Conservation (phyloP, 345 rosid species). For the Anastatica hierochuntica region DNA sequence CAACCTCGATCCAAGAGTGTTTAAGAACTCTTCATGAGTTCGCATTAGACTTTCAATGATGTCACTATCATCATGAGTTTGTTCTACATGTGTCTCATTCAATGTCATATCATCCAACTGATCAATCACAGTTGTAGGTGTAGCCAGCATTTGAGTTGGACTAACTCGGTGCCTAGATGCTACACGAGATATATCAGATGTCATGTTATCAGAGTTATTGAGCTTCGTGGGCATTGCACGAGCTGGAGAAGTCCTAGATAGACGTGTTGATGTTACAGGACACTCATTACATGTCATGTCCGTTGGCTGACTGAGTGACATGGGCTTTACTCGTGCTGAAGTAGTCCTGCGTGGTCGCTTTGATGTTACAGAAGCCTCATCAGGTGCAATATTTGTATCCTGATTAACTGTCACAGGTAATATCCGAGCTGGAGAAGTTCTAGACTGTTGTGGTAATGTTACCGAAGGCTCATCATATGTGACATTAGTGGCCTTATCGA, state of each 20-base stretch:
- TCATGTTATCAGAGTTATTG: constrained; percentile 2
- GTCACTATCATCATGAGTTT: constrained; percentile 26
- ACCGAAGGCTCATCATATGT: constrained; percentile 14
- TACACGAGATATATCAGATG: constrained; percentile 6
- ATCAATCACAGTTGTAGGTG: constrained; percentile 7
- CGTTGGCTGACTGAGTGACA: constrained; percentile 13
- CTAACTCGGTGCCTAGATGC: constrained; percentile 7
- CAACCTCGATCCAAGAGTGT: constrained; percentile 69
- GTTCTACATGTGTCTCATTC: constrained; percentile 8
- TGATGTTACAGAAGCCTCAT: constrained; percentile 7
- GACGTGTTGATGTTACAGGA: constrained; percentile 12
- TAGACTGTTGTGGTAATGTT: constrained; percentile 6
- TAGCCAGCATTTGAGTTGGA: constrained; percentile 6
- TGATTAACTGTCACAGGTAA: constrained; percentile 7
- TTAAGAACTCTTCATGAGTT: constrained; percentile 57
- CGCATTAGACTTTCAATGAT: constrained; percentile 58
- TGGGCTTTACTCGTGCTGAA: constrained; percentile 19
- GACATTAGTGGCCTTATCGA: constrained; percentile 2
- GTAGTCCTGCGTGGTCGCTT: constrained; percentile 17
- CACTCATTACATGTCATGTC: constrained; percentile 20
- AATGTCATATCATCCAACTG: constrained; percentile 3
- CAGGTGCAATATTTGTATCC: background rate
- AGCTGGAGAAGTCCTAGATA: constrained; percentile 22
- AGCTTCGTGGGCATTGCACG: constrained; percentile 14
- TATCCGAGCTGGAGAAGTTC: constrained; percentile 14